These are phyloP conservation scores for Marchantia polymorpha DNA, from an alignment of 225 moss, liverwort and hornwort species.

Conservation along the genomic window DNA sequence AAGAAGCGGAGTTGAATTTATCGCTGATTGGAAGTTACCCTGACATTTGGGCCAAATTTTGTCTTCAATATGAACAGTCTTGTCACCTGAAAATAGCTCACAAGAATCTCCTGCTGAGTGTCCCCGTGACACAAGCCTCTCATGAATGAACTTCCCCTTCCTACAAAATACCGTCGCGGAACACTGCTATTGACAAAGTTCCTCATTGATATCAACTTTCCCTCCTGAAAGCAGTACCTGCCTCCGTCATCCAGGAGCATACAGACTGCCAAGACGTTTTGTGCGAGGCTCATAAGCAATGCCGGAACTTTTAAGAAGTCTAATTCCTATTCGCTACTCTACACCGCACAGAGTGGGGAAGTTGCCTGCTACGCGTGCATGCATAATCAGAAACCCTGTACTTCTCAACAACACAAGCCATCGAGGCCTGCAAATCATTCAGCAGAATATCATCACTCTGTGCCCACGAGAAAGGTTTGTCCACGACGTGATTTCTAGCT, in stretches of 20 bases:
- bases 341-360: constrained; percentile 4
- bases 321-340: constrained; percentile 6
- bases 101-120: not conserved
- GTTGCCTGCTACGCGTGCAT: not conserved
- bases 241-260: not conserved
- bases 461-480: no score
- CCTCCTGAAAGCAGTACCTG: not conserved
- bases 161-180: not conserved
- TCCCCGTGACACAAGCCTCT: not conserved
- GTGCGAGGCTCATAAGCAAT: not conserved
- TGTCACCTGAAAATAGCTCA: not conserved
- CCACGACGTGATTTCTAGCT: not conserved
- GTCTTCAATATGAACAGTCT: not conserved
- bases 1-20: not conserved
- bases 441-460: not conserved
- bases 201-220: not conserved
- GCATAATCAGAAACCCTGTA: constrained; percentile 3
- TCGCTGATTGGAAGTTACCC: not conserved
- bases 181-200: not conserved
- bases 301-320: not conserved
- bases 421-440: constrained; percentile 12
- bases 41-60: constrained; percentile 1
- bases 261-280: not conserved
- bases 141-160: not conserved
- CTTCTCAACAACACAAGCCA: constrained; percentile 7